A percentile compares a stretch with the other conserved stretches of the same genome.
These are phyloP conservation scores for Earliella scabrosa DNA, from an alignment of 1,284 basidiomycete genomes.

Conservation along the genomic window DNA sequence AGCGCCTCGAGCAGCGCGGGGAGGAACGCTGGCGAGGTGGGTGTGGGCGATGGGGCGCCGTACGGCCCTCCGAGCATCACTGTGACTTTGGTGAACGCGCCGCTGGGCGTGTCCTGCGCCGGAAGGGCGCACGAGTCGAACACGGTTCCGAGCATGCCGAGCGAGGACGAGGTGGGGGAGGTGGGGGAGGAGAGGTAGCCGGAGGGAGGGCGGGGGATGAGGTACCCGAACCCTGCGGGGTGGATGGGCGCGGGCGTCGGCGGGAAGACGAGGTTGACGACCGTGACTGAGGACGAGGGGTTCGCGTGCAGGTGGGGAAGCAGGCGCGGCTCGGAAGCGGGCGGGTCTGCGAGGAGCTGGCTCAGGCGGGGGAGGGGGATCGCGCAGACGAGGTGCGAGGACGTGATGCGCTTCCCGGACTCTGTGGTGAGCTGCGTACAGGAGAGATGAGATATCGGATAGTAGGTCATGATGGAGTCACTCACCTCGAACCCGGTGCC, in stretches of 20 bases:
- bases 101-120: conserved; percentile 78
- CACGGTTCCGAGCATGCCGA: conserved; percentile 79
- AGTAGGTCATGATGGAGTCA: not conserved
- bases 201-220: conserved; percentile 76
- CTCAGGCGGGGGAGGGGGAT: conserved; percentile 76
- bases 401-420: conserved; percentile 41
- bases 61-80: conserved; percentile 93
- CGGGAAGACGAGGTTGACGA: conserved; percentile 78
- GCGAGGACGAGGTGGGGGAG: too few relatives aligned
- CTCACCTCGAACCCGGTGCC: conserved; percentile 46
- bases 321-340: conserved; percentile 27
- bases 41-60: conserved; percentile 41
- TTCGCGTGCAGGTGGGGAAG: conserved; percentile 56
- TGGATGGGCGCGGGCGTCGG: conserved; percentile 57
- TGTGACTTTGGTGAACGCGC: conserved; percentile 80
- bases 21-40: conserved; percentile 37
- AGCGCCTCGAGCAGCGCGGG: conserved; percentile 52
- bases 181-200: conserved; percentile 49
- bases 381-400: conserved; percentile 68
- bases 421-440: conserved; percentile 46
- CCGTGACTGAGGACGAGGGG: conserved; percentile 67
- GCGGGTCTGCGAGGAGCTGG: conserved; percentile 45
- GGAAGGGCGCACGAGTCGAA: conserved; percentile 83
- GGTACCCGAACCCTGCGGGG: conserved; percentile 91
- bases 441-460: not conserved